Evolutionary conservation across 306 rosid genomes (phyloP).

Genomic region (Sesbania bispinosa): DNA sequence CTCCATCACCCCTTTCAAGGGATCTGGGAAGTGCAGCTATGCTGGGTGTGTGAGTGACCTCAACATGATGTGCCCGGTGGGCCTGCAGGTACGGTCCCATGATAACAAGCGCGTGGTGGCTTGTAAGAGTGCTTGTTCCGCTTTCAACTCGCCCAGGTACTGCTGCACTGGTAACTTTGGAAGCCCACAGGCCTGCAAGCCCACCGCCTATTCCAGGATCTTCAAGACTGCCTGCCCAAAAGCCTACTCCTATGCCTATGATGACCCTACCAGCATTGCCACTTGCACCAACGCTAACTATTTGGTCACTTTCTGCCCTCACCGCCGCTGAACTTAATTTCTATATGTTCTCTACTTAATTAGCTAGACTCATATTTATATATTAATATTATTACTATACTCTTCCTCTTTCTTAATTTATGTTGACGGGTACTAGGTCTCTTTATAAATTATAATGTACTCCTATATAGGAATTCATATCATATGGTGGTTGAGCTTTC

Average conservation of each 20-base stretch:
- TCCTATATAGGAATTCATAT: neutral
- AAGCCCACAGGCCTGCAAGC: constrained; percentile 81
- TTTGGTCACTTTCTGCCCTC: constrained; percentile 81
- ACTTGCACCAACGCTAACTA: constrained; percentile 79
- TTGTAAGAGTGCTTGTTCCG: constrained; percentile 82
- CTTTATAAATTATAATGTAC: neutral
- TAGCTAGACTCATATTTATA: neutral
- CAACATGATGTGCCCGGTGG: constrained; percentile 84
- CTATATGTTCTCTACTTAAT: neutral
- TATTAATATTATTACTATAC: neutral
- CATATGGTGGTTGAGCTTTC: neutral
- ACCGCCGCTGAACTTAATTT: constrained; percentile 26
- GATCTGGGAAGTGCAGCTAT: constrained; percentile 75
- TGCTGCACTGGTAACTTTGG: constrained; percentile 87
- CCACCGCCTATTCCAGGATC: constrained; percentile 80
- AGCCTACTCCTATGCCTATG: constrained; percentile 91
- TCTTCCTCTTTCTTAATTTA: neutral
- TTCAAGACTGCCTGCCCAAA: constrained; percentile 89
- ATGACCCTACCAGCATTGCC: constrained; percentile 91
- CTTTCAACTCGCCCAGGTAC: constrained; percentile 76
- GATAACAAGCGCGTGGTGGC: constrained; percentile 69
- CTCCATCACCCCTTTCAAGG: constrained; percentile 62
- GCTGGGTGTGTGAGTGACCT: constrained; percentile 93
- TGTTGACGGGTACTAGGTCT: neutral
- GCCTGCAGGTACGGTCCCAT: constrained; percentile 69